Base-by-base conservation (phyloP, 2,329 filamentous ascomycete species). In the Penicillium digitatum region DNA sequence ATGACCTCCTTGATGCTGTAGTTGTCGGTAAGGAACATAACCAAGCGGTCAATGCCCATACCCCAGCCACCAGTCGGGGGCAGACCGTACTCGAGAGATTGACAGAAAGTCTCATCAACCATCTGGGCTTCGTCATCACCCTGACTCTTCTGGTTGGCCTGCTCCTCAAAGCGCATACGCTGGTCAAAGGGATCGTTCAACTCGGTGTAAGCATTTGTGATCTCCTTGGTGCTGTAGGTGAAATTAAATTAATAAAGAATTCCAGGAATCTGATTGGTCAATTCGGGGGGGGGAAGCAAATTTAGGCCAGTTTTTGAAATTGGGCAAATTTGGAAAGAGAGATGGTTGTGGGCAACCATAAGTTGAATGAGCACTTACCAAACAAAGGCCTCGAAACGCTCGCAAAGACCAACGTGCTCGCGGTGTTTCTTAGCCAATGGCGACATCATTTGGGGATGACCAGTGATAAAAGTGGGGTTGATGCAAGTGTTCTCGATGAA, bases 161-260 rank as follows among this genome's bases (percentile, higher is more conserved):
- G 94, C 83, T 97, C 93, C 74, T 96, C 91, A 74, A 93, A 93
- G 29, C 91, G 86, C 60, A 93, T 78, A 59, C 94, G 85, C 80
- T 99, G 94, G 75, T 96, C 92, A 68, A 95, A 93, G 54, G 93
- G 91, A 69, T 96, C 90, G 81, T 95, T 95, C 82, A 99, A 87
- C 84, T 99, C 94, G 37, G 93, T 97, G 78, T 96, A 95, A 6
- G 92, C 92, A 71, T 99, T 97, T 69, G 87, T 88, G 64, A 97
- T 96, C 74, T 97, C 93, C 84, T 94, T 46, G 18, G 43, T 48
- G 29, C 48, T 50, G 20, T 43, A 18, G n/a, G 35, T 26, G 20
- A 27, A 29, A 22, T 47, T 22, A n/a, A 35, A 31, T 39, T 40
- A 48, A 37, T 14, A 2, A n/a, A 24, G 0, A 1, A n/a, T 2